These are phyloP conservation scores for Porcisia hertigi DNA, from an alignment of 208 protist species.

Conservation along the genomic window DNA sequence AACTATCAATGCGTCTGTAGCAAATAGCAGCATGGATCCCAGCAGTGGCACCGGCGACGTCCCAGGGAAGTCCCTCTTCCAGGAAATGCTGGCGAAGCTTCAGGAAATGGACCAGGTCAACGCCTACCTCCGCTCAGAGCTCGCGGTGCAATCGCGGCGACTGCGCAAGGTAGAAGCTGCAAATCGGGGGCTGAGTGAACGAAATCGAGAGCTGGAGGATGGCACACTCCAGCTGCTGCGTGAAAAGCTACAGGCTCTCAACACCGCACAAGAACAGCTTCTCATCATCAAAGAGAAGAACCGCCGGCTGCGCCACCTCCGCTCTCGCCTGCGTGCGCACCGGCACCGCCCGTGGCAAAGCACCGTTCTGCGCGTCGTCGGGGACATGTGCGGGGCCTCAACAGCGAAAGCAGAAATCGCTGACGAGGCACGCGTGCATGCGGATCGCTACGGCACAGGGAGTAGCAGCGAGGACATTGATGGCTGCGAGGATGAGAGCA, in stretches of 20 bases:
- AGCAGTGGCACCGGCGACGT: neutral
- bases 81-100: constrained; percentile 74
- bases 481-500: constrained; percentile 9
- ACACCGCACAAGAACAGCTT: constrained; percentile 77
- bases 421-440: constrained; percentile 54
- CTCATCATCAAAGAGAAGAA: constrained; percentile 56
- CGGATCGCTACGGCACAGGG: constrained; percentile 23
- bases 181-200: constrained; percentile 53
- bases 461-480: neutral
- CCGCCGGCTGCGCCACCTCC: constrained; percentile 65
- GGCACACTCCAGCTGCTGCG: constrained; percentile 54
- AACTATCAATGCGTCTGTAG: neutral
- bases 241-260: constrained; percentile 73
- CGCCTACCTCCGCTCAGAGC: constrained; percentile 69
- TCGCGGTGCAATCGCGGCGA: constrained; percentile 66
- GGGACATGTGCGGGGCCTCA: constrained; percentile 67
- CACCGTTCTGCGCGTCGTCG: constrained; percentile 70
- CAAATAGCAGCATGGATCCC: too few relatives aligned
- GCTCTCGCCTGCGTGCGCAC: constrained; percentile 81
- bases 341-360: constrained; percentile 80
- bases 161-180: constrained; percentile 70
- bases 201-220: constrained; percentile 51
- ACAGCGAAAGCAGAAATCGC: constrained; percentile 54
- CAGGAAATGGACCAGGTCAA: constrained; percentile 78
- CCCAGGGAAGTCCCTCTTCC: constrained; percentile 45